A percentile compares a stretch with the other conserved stretches of the same genome.
Evolutionary conservation across 495 filamentous ascomycete species (phyloP).

Genomic region (Aspergillus homomorphus): DNA sequence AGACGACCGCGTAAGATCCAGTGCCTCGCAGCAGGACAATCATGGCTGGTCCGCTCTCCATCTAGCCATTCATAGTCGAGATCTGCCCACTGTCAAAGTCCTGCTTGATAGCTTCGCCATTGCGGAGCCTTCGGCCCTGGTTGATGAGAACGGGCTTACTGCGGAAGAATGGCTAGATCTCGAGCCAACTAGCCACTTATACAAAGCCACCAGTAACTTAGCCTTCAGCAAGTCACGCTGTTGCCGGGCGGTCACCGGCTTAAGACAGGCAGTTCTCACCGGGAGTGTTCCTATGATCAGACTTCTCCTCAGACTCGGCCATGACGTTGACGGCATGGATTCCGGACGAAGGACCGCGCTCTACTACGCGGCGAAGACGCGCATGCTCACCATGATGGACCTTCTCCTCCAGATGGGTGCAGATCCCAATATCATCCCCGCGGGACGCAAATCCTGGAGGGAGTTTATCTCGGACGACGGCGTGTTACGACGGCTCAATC

Average conservation of each 20-base stretch:
- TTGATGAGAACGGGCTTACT: conserved; percentile 31
- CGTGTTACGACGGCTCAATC: conserved; percentile 22
- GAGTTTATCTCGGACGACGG: conserved; percentile 19
- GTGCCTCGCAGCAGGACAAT: conserved; percentile 28
- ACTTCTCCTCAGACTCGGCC: conserved; percentile 24
- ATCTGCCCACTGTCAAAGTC: conserved; percentile 23
- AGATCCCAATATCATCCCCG: conserved; percentile 28
- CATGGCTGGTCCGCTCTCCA: conserved; percentile 37
- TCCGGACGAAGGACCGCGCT: conserved; percentile 34
- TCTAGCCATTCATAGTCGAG: conserved; percentile 28
- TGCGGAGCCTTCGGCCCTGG: conserved; percentile 20
- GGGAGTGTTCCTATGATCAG: conserved; percentile 27
- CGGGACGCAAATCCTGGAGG: conserved; percentile 21
- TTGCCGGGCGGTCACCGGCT: conserved; percentile 27
- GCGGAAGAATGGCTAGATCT: conserved; percentile 34
- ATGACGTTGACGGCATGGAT: conserved; percentile 24
- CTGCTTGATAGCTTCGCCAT: conserved; percentile 26
- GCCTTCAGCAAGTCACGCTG: conserved; percentile 31
- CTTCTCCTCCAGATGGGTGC: conserved; percentile 27
- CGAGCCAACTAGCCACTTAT: conserved; percentile 23
- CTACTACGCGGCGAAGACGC: conserved; percentile 29
- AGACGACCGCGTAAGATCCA: conserved; percentile 24
- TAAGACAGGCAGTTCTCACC: conserved; percentile 27
- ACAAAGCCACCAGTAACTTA: conserved; percentile 30
- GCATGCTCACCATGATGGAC: conserved; percentile 25